Evolutionary conservation across 768 basidiomycete genomes (phyloP).

Genomic region (Rhodosporidiobolus odoratus): DNA sequence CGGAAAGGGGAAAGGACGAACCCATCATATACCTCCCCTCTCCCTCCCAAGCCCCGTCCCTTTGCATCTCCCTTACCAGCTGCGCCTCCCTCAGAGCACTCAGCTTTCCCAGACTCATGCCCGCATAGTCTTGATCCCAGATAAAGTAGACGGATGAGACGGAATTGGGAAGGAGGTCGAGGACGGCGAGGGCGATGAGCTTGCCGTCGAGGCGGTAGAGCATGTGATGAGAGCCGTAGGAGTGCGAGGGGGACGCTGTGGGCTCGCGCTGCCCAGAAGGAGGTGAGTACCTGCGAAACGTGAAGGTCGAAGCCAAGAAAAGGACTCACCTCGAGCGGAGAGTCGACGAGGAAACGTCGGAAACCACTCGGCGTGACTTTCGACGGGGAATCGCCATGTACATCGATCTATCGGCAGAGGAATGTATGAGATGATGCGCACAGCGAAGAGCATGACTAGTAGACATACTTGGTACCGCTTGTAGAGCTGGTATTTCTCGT

Average conservation of each 20-base stretch:
- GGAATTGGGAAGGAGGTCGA: constrained; percentile 82
- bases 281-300: background rate
- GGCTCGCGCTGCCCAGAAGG: constrained; percentile 53
- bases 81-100: constrained; percentile 77
- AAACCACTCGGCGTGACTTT: constrained; percentile 37
- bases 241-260: constrained; percentile 53
- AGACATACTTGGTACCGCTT: constrained; percentile 57
- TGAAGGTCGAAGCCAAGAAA: background rate
- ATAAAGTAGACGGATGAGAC: constrained; percentile 84
- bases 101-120: constrained; percentile 74
- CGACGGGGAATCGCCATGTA: constrained; percentile 65
- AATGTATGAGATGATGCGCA: too few species aligned
- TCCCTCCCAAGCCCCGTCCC: constrained; percentile 57
- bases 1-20: constrained; percentile 40
- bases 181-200: constrained; percentile 75
- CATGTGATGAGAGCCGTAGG: constrained; percentile 91
- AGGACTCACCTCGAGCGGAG: constrained; percentile 62
- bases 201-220: constrained; percentile 74
- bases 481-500: constrained; percentile 76
- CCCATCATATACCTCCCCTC: constrained; percentile 83
- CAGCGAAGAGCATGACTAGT: too few species aligned
- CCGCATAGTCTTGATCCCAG: constrained; percentile 67
- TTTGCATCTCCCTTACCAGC: constrained; percentile 67
- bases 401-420: constrained; percentile 50
- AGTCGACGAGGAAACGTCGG: constrained; percentile 67